Base-by-base conservation (phyloP, 495 filamentous ascomycete genomes). In the Aspergillus asperescens region DNA sequence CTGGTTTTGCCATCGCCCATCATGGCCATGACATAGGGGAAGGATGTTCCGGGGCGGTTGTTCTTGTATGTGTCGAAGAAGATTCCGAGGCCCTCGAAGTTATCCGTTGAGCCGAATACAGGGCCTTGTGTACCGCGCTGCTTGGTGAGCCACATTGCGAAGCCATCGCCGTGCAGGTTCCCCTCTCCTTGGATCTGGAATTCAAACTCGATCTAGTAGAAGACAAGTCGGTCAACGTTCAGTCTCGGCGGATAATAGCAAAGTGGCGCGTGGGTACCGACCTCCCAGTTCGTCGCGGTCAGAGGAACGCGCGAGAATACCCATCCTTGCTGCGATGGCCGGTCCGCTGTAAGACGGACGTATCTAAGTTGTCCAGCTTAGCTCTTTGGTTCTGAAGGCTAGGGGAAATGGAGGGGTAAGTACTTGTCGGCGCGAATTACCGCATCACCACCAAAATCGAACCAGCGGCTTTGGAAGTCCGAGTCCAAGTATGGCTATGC, bases 1-100 rank as follows among this genome's bases (percentile, higher is more conserved):
- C 77, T 72, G 24, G 86, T 95, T 65, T 87, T 72, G 25, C 93
- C 90, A 68, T 99, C 93, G 42, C 86, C 93, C 63, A 95, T 77
- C 93, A 97, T 96, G 44, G 94, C 94, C 90, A 96, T 95, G 59
- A 99, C 87, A 61, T 96, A 97, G 32, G 94, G 94, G 71, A 99
- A 99, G 19, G 94, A 85, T 15, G 86, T 84, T 8, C 94, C 94
- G 7, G 94, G 94, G 15, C 94, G 83, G 75, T 95, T 95, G 74
- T 99, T 99, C 83, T 99, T 99, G 77, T 99, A 99, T 40, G 94
- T 99, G 66, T 99, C 94, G 73, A 99, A 84, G 78, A 99, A 96
- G 63, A 99, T 79, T 34, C 93, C 94, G 12, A 99, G 80, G 10
- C 94, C 94, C 62, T 97, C 93, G 59, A 97, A 99, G 40, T 81